Base-by-base conservation (phyloP, 352 stramenopile genomes). In the Phytopythium boreale region DNA sequence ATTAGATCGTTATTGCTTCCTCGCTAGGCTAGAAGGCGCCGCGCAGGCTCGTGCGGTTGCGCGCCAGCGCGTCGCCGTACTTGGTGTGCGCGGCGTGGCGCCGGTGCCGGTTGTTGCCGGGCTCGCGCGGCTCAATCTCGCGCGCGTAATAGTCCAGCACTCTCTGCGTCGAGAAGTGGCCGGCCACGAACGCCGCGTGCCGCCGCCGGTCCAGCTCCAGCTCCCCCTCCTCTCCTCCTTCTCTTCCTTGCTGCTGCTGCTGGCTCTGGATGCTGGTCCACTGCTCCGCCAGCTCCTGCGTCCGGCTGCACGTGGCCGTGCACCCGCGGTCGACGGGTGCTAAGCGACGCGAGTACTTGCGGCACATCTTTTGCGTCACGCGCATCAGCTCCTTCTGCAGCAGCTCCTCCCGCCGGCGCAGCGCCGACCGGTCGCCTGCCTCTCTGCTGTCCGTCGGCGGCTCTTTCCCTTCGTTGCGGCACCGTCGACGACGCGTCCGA, bases 291-390 rank as follows among this genome's bases (percentile, higher is more conserved):
- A 77, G 67, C 5, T 71, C 51, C 5, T 79, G 74, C n/a, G 69
- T 79, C 44, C 72, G 72, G 55, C 69, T 77, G 4, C 65, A 70
- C 11, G 74, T 61, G n/a, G 56, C 52, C 26, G 75, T n/a, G 17
- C 50, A 19, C 20, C 59, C 59, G 2, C 52, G 39, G 34, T 56
- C 36, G 17, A 68, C 50, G 34, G 75, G 72, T 31, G 67, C 79
- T 20, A 93, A 64, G 31, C 82, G 71, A 51, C 87, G 82, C 17
- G 67, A 62, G 69, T 92, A 90, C 67, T 93, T 93, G 41, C 80
- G 82, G n/a, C 75, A 83, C 20, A 92, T 67, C 64, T 91, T 90
- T 46, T 83, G 72, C 2, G 82, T 90, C 26, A 82, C 72, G 9
- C 79, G 69, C 1, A 93, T 67, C 17, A 93, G 66, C 49, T 89